Evolutionary conservation across 305 asterid genomes (phyloP).

Genomic region (Fraxinus xanthoxyloides): DNA sequence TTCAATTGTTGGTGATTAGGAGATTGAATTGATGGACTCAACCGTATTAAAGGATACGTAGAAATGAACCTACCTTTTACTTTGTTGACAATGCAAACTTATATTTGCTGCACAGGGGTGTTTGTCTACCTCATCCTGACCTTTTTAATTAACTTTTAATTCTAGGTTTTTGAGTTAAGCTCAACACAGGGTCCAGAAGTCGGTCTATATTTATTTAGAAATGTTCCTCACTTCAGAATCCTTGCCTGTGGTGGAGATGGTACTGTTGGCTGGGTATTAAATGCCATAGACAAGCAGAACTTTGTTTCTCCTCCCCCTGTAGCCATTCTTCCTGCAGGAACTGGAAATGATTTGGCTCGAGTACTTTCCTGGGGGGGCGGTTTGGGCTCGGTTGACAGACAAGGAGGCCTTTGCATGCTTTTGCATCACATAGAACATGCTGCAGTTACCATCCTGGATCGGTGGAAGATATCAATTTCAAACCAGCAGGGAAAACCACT

Average conservation of each 20-base stretch:
- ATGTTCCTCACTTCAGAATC: constrained; percentile 83
- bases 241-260: constrained; percentile 99
- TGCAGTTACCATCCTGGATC: constrained; percentile 95
- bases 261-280: constrained; percentile 93
- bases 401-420: constrained; percentile 90
- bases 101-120: not conserved
- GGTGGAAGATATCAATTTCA: constrained; percentile 80
- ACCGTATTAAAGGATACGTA: not conserved
- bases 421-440: constrained; percentile 90
- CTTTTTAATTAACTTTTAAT: constrained; percentile 5
- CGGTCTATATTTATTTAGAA: constrained; percentile 80
- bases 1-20: not conserved
- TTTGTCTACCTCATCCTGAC: constrained; percentile 10
- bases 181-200: constrained; percentile 83
- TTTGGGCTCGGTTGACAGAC: constrained; percentile 94
- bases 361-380: constrained; percentile 98
- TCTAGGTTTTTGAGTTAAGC: constrained; percentile 77
- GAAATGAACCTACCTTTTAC: not conserved
- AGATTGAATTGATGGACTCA: constrained; percentile 14
- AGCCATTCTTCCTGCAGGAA: constrained; percentile 98
- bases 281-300: constrained; percentile 83
- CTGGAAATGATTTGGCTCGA: constrained; percentile 97
- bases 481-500: constrained; percentile 68
- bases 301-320: constrained; percentile 97
- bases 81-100: constrained; percentile 1